These are phyloP conservation scores for Trichophyton rubrum DNA, from an alignment of 2,329 filamentous ascomycete genomes.

Conservation along the genomic window DNA sequence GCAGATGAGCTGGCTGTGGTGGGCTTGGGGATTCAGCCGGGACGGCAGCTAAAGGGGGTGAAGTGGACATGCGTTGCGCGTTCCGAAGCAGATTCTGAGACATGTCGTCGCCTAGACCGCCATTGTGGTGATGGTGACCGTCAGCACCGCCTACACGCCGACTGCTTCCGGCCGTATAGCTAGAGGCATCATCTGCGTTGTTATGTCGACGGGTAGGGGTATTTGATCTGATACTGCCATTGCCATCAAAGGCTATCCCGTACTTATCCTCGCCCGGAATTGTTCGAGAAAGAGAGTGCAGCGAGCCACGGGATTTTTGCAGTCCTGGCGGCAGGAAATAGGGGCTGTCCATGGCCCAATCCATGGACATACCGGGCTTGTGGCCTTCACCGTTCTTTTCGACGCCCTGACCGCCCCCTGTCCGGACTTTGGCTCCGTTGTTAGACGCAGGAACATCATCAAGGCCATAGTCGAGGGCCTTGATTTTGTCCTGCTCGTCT, in stretches of 20 bases:
- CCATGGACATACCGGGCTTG: conserved; percentile 44
- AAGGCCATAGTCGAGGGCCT: conserved; percentile 84
- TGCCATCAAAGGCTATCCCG: conserved; percentile 48
- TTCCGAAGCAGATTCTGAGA: conserved; percentile 43
- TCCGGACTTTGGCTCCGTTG: conserved; percentile 43
- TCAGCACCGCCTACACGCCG: conserved; percentile 20
- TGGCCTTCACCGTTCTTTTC: conserved; percentile 27
- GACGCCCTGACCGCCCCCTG: not conserved
- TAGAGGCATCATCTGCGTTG: conserved; percentile 39
- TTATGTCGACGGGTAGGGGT: conserved; percentile 21
- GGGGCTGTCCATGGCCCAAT: conserved; percentile 57
- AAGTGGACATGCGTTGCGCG: conserved; percentile 46
- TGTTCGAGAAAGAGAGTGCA: conserved; percentile 71
- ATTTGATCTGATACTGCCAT: conserved; percentile 27
- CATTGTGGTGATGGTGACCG: not conserved
- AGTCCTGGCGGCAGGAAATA: conserved; percentile 83
- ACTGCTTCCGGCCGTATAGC: conserved; percentile 40
- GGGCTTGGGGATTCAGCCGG: not conserved
- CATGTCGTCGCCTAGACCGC: conserved; percentile 30
- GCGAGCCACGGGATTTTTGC: conserved; percentile 68
- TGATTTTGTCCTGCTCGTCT: conserved; percentile 76
- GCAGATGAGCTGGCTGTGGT: not conserved
- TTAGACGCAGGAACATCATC: conserved; percentile 37
- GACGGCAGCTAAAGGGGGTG: conserved; percentile 22
- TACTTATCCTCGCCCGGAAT: conserved; percentile 72